Base-by-base conservation (phyloP, 2,329 filamentous ascomycete species). In the Neonectria ditissima region DNA sequence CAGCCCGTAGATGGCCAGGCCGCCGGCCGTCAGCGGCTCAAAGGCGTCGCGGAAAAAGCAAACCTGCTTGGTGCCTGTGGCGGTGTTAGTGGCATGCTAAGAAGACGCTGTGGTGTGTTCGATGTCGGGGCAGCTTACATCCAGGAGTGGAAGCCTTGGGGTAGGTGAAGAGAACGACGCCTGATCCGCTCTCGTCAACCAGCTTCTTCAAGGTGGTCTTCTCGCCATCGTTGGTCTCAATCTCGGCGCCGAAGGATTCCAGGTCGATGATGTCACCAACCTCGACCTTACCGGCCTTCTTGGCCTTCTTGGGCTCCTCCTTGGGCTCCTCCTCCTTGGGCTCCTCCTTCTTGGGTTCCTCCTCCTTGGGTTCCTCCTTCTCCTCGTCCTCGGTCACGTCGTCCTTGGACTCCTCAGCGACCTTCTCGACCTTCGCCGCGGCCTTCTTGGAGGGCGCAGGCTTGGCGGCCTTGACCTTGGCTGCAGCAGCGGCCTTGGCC, bases 111-210 rank as follows among this genome's bases (percentile, higher is more conserved):
- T 41, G 16, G 22, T 44, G 41, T 11, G 20, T 20, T 45, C 41
- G 24, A 8, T 20, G 32, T 18, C 13, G n/a, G 18, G 16, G 22
- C 30, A 48, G 77, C 93, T 87, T 89, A 97, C 95, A 98, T 67
- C 95, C 95, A 39, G 93, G 93, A 22, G 96, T 99, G 28, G 92
- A 96, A 13, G 96, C 96, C 81, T 92, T 97, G 63, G 96, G 96
- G 77, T 98, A 98, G 32, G 94, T 97, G 79, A 99, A 97, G 30
- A 98, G 82, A 34, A 97, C 93, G 45, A 98, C 91, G 26, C 95
- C 96, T 37, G 87, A 85, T 81, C 92, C 90, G 86, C 94, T 97
- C 75, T 91, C 87, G 55, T 93, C 91, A 52, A 97, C 86, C 24
- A 99, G 88, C 72, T 89, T 84, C 81, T 93, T 91, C 63, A 99